phyloP scores from a whole-genome alignment of 495 filamentous ascomycete genomes.

The Jackrogersella minutella region DNA sequence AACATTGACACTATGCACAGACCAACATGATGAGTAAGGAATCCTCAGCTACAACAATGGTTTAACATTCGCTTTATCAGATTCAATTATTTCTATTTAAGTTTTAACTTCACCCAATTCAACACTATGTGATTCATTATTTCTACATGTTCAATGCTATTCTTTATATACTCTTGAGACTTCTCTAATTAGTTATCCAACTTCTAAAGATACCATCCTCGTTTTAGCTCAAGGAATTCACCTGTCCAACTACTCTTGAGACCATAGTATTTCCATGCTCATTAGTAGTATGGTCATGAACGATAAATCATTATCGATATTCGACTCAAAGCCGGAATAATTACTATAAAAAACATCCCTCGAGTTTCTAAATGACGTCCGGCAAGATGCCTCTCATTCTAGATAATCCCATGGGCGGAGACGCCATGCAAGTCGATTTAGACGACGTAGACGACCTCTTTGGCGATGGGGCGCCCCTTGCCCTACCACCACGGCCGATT shows the following conservation, averaged over 20 bases:
- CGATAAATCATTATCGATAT: not conserved
- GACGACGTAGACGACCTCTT: conserved; percentile 79
- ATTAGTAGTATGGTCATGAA: not conserved
- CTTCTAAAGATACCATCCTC: not conserved
- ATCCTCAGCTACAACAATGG: not conserved
- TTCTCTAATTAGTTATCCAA: not conserved
- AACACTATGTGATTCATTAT: not conserved
- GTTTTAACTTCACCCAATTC: not conserved
- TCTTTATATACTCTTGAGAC: not conserved
- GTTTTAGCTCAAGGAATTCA: not conserved
- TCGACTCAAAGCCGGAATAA: not conserved
- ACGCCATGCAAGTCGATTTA: conserved; percentile 71
- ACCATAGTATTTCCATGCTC: too few relatives aligned
- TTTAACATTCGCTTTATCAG: not conserved
- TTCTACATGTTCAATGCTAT: not conserved
- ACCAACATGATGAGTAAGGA: conserved; percentile 6
- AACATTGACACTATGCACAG: not conserved
- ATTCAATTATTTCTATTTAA: not conserved
- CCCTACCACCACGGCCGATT: conserved; percentile 58
- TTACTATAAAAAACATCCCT: not conserved
- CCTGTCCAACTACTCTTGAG: not conserved
- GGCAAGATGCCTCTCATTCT: conserved; percentile 51
- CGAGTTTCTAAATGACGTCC: conserved; percentile 36
- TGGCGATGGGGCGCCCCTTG: conserved; percentile 70
- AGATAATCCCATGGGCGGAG: conserved; percentile 42